A percentile compares a stretch with the other conserved stretches of the same genome.
Evolutionary conservation across 2,329 filamentous ascomycete species (phyloP).

Genomic region (Cylindrodendrum hubeiense): DNA sequence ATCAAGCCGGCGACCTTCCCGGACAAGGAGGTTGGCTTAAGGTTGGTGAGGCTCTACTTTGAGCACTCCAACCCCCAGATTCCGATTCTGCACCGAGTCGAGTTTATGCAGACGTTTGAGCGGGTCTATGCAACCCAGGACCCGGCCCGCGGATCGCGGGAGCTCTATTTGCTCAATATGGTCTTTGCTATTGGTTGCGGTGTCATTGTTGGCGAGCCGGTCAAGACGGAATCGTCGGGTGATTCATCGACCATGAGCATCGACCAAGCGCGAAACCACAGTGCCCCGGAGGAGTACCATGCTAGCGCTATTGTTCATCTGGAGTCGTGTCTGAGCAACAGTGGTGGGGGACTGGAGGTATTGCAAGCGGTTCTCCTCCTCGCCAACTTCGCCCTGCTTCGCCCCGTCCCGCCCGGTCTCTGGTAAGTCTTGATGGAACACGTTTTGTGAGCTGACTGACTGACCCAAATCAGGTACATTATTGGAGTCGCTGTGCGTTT

Average conservation of each 20-base stretch:
- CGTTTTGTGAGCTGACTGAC: constrained; percentile 27
- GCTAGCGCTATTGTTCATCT: constrained; percentile 93
- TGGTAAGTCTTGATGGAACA: constrained; percentile 66
- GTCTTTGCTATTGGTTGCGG: constrained; percentile 96
- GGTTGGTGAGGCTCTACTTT: constrained; percentile 87
- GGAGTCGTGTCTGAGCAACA: constrained; percentile 86
- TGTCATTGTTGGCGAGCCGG: constrained; percentile 81
- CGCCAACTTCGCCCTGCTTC: constrained; percentile 89
- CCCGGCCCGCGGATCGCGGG: constrained; percentile 77
- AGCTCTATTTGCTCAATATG: constrained; percentile 96
- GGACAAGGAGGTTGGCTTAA: constrained; percentile 77
- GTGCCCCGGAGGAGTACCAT: constrained; percentile 95
- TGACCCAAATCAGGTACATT: constrained; percentile 74
- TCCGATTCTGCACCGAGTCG: constrained; percentile 87
- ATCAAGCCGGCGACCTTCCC: constrained; percentile 91
- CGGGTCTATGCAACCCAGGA: constrained; percentile 79
- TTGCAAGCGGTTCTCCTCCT: constrained; percentile 92
- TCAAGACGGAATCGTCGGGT: constrained; percentile 60
- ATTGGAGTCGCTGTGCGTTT: constrained; percentile 92
- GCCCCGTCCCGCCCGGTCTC: constrained; percentile 91
- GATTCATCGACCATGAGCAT: constrained; percentile 43
- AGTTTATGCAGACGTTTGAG: constrained; percentile 92
- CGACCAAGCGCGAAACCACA: constrained; percentile 55
- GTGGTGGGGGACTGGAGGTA: constrained; percentile 91
- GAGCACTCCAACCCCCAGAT: constrained; percentile 97